Percentiles rank a stretch among this genome's conserved stretches.
Evolutionary conservation across 129 eudicot genomes (phyloP).

Genomic region (Centella asiatica): DNA sequence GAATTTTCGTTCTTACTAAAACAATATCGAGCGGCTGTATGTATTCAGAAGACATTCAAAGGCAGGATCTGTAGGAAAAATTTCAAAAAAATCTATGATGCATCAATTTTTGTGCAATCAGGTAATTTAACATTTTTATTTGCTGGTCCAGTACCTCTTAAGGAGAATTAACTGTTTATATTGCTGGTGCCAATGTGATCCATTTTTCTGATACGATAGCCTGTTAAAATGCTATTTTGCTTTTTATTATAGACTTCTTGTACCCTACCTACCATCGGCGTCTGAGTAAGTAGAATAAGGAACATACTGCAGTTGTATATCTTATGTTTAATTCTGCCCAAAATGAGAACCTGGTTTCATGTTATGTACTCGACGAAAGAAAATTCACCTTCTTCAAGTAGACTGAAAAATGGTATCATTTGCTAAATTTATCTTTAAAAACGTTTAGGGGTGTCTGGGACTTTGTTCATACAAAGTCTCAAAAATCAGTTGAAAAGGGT

Average conservation of each 20-base stretch:
- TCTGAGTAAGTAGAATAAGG: too few species aligned
- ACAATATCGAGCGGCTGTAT: slow-evolving; percentile 59
- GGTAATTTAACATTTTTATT: slow-evolving; percentile 32
- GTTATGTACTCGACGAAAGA: background rate
- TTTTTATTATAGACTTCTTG: background rate
- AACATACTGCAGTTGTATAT: too few species aligned
- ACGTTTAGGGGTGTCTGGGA: too few species aligned
- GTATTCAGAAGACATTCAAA: slow-evolving; percentile 62
- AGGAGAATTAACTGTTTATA: background rate
- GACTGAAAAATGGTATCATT: too few species aligned
- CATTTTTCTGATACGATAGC: background rate
- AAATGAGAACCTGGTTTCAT: background rate
- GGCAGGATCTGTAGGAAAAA: slow-evolving; percentile 40
- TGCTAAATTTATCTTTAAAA: too few species aligned
- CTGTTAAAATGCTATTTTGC: background rate
- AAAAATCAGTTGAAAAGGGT: too few species aligned
- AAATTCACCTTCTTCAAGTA: background rate
- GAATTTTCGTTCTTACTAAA: slow-evolving; percentile 47
- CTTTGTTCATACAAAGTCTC: too few species aligned
- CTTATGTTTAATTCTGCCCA: too few species aligned
- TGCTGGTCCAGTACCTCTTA: background rate
- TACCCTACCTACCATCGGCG: too few species aligned
- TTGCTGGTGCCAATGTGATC: background rate
- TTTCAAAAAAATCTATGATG: slow-evolving; percentile 30
- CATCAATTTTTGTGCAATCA: slow-evolving; percentile 54